These are phyloP conservation scores for Penicillium riverlandense DNA, from an alignment of 495 filamentous ascomycete genomes.

Conservation along the genomic window DNA sequence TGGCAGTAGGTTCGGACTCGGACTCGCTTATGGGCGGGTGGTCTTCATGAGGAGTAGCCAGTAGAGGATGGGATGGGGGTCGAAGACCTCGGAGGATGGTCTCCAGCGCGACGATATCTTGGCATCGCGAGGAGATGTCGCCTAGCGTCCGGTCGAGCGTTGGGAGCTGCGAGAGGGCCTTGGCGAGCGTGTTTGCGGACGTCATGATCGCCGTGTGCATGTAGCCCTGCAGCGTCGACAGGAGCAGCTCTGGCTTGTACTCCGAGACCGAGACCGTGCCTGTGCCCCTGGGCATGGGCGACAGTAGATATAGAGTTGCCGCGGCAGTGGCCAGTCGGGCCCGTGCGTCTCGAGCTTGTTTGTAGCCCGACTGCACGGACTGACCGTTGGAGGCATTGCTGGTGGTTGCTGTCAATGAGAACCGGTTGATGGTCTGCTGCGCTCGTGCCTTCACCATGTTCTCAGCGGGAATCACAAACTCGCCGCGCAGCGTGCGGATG, in stretches of 20 bases:
- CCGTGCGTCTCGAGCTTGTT: conserved; percentile 73
- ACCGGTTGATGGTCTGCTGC: conserved; percentile 76
- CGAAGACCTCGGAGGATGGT: conserved; percentile 62
- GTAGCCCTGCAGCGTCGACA: conserved; percentile 73
- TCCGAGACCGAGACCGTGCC: conserved; percentile 10
- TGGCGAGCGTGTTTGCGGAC: conserved; percentile 60
- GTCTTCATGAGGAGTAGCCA: conserved; percentile 23
- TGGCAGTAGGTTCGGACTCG: conserved; percentile 2
- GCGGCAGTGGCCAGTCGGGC: conserved; percentile 66
- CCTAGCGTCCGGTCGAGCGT: conserved; percentile 73
- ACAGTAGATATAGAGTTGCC: conserved; percentile 74
- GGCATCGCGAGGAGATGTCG: conserved; percentile 77
- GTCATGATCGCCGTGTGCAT: conserved; percentile 68
- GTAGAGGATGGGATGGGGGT: conserved; percentile 56
- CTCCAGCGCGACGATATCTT: conserved; percentile 85
- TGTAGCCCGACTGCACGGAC: conserved; percentile 51
- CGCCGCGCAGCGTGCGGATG: conserved; percentile 57
- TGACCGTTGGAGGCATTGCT: conserved; percentile 18
- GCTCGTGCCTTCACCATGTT: conserved; percentile 57
- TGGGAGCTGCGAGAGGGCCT: conserved; percentile 72
- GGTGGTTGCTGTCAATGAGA: conserved; percentile 66
- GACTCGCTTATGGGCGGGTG: background rate
- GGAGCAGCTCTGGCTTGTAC: conserved; percentile 58
- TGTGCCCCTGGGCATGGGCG: conserved; percentile 41
- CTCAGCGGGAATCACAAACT: conserved; percentile 64